phyloP scores from a whole-genome alignment of 2,329 filamentous ascomycete genomes.

The Cadophora luteo-olivacea region DNA sequence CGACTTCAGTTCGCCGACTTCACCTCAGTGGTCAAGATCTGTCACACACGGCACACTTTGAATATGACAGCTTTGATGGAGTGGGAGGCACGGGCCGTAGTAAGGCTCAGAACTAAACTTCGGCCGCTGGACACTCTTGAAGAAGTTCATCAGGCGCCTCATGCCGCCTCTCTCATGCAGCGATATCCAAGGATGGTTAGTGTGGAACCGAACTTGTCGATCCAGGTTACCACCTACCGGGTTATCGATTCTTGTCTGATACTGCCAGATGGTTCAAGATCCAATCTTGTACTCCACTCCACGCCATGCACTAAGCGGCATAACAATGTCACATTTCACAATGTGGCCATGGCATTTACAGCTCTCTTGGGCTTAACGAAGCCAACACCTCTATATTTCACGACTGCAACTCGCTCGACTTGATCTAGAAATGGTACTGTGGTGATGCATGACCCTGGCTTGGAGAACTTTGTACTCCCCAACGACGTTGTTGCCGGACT shows the following conservation, averaged over 20 bases:
- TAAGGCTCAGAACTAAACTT: background rate
- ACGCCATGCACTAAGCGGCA: background rate
- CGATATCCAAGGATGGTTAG: background rate
- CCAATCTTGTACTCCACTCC: background rate
- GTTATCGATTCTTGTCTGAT: no score
- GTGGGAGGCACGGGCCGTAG: slow-evolving; percentile 8
- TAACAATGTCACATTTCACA: slow-evolving; percentile 3
- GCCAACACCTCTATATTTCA: background rate
- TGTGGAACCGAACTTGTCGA: background rate
- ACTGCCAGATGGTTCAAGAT: no score
- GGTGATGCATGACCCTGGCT: background rate
- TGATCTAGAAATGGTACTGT: background rate
- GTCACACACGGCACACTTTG: background rate
- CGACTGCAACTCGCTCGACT: slow-evolving; percentile 2
- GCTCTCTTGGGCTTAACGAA: background rate
- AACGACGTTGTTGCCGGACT: background rate
- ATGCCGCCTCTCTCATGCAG: background rate
- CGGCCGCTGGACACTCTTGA: background rate
- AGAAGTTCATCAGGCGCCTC: background rate
- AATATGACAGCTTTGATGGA: slow-evolving; percentile 4
- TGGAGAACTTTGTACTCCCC: background rate
- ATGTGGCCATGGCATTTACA: background rate
- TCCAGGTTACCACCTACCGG: background rate
- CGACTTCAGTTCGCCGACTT: background rate
- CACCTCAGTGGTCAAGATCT: background rate